These are phyloP conservation scores for Sporothrix pallida DNA, from an alignment of 2,329 filamentous ascomycete species.

Conservation along the genomic window DNA sequence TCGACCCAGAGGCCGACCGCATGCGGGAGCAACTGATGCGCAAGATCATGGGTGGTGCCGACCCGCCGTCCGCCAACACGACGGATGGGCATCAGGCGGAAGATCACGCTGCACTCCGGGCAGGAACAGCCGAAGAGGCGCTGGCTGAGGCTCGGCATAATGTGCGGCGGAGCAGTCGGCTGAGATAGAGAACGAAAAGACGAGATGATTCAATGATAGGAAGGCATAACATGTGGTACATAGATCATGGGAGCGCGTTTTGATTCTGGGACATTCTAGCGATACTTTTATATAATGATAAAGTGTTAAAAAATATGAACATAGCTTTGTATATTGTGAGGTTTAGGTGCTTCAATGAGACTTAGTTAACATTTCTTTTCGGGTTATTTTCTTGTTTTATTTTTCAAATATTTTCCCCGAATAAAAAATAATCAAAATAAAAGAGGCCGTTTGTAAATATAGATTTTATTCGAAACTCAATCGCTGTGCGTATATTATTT, in stretches of 20 bases:
- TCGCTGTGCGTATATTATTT: background rate
- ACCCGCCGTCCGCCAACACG: background rate
- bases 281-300: background rate
- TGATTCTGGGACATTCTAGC: background rate
- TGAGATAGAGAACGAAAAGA: background rate
- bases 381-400: background rate
- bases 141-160: background rate
- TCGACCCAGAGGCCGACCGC: conserved; percentile 56
- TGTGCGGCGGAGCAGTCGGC: conserved; percentile 31
- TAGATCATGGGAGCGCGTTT: background rate
- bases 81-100: background rate
- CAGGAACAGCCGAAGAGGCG: conserved; percentile 17
- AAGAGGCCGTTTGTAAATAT: background rate
- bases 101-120: background rate
- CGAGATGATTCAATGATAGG: background rate
- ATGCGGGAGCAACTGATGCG: conserved; percentile 53
- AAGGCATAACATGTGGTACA: background rate
- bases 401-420: background rate
- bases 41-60: conserved; percentile 47
- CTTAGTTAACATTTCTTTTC: background rate
- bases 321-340: background rate
- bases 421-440: background rate
- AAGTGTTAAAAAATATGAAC: background rate
- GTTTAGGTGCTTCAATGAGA: background rate
- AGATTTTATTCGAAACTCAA: background rate